Evolutionary conservation across 805 yeast species (phyloP), one percentile per base, ranked within the genome.

Genomic region (Candida tibetensis): DNA sequence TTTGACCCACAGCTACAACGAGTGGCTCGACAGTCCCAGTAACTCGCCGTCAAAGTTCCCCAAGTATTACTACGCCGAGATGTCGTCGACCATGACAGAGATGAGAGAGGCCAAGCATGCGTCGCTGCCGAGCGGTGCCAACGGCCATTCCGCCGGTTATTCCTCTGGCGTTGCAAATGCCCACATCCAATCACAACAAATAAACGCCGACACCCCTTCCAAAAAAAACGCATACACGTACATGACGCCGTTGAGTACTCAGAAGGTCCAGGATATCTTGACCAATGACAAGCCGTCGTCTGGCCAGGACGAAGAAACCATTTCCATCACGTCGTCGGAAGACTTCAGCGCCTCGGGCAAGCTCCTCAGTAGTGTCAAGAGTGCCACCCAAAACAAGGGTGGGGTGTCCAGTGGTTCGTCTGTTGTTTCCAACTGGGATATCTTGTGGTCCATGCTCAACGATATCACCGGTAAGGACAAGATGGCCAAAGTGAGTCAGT

Each of bases 381-480:
- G 22, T 4, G 15, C 19, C 25, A 17, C 12, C 10, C 18, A 9
- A 7, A 21, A n/a, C 9, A 6, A 12, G n/a, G n/a, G n/a, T 14
- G 15, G 15, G 29, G 29, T 12, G 29, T 6, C 29, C n/a, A 7
- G n/a, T 14, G 37, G 37, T 2, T 7, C 25, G 25, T 10, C 25
- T 10, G 9, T 7, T 10, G 54, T 62, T 5, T 38, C 49, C 5
- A 19, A 48, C 9, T 57, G 70, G 51, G 80, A 74, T 32, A 63
- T 81, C 4, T 60, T 79, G 36, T 71, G 80, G 60, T 65, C 68
- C 23, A 58, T 82, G 55, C 54, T 81, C 36, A 74, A 74, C 36
- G 71, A 72, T 32, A 54, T 83, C 18, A 71, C 77, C 2, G 91
- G 91, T 34, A 84, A 83, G 54, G 93, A 84, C 51, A 81, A 82